phyloP scores from a whole-genome alignment of 176 grass and related monocot species.

The Elaeis guineensis region DNA sequence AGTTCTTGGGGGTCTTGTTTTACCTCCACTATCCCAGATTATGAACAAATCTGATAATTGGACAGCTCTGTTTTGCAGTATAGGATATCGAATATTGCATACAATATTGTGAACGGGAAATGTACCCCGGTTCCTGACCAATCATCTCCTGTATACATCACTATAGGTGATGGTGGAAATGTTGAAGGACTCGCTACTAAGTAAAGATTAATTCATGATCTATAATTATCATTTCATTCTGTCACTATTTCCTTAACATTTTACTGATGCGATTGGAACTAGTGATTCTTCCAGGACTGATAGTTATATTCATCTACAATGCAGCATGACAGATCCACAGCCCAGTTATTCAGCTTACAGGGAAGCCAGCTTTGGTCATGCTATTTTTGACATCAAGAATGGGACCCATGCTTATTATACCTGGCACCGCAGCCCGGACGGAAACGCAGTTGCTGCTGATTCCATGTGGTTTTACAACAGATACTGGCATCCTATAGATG shows the following conservation, averaged over 20 bases:
- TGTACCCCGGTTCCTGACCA: conserved; percentile 50
- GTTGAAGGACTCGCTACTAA: conserved; percentile 74
- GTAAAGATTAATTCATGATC: conserved; percentile 25
- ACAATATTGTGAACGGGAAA: conserved; percentile 64
- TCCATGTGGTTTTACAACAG: conserved; percentile 78
- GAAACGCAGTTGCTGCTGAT: conserved; percentile 52
- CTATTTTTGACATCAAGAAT: conserved; percentile 89
- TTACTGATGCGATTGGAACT: too few species aligned
- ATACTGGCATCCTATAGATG: conserved; percentile 46
- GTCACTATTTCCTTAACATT: not conserved
- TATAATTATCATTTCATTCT: too few species aligned
- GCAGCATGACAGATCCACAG: conserved; percentile 81
- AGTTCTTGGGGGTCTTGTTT: too few species aligned
- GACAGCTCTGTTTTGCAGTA: conserved; percentile 36
- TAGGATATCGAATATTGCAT: conserved; percentile 68
- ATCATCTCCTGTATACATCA: conserved; percentile 73
- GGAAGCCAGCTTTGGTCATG: conserved; percentile 94
- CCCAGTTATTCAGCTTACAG: conserved; percentile 89
- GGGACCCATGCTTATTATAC: conserved; percentile 77
- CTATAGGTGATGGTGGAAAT: conserved; percentile 84
- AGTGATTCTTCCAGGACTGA: too few species aligned
- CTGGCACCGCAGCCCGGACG: conserved; percentile 86
- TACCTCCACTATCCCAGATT: too few species aligned
- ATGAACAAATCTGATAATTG: not conserved
- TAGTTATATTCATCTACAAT: not conserved